Base-by-base conservation (phyloP, 164 flowering plant genomes). In the Nymphaea colorata region DNA sequence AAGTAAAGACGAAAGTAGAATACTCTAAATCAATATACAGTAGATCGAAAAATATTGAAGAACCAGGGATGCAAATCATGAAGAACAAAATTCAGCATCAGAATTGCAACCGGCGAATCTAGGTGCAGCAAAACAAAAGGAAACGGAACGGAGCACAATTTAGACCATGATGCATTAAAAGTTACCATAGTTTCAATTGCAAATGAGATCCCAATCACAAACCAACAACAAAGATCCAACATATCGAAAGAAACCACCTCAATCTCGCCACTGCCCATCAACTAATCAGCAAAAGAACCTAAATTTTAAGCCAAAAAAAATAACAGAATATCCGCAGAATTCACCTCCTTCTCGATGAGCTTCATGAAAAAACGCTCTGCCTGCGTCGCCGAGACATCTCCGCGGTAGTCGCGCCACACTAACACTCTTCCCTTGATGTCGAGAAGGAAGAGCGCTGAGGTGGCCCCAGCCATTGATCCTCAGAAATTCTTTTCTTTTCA, bases 351-450 rank as follows among this genome's bases (percentile, higher is more conserved):
- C 73, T 93, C 98, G 71, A 91, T 87, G 79, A 91, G 89, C 81
- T 89, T 93, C 69, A 93, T 76, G 88, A 93, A 93, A 85, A 89
- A 89, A 51, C 86, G 84, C 78, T 91, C 96, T 11, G 97, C 96
- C 69, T 93, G 93, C 43, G 73, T 72, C 4, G 95, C 78, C 17
- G 97, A 79, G 70, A 93, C 97, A 61, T 93, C 98, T 62, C 98
- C 97, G 14, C 98, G 84, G 79, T 81, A 91, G 69, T 93, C 98
- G 41, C 95, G 92, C 98, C 97, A 91, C 17, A 93, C 90, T 64
- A 93, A 82, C 59, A 93, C 95, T 11, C 97, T 86, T 62, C 98
- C 98, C 74, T 91, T 93, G 75, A 93, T 90, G 75, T 93, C 98
- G 10, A 93, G 86, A 44, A 93, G 93, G 77, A 93, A 93, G 62